Base-by-base conservation (phyloP, 805 yeast species). In the Saturnispora dispora region DNA sequence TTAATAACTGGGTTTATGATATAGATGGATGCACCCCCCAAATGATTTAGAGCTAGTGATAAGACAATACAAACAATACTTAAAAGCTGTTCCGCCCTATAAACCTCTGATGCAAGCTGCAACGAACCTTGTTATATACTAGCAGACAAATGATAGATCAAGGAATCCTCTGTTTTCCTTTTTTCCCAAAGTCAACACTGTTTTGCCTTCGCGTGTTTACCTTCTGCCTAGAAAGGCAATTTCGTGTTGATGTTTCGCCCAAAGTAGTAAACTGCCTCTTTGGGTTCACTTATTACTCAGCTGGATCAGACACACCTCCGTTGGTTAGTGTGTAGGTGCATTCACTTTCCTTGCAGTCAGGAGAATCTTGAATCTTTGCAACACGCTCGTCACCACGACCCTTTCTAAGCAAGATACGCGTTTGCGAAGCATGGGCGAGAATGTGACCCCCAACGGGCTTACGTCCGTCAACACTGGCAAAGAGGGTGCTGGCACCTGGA, bases 401-500 rank as follows among this genome's bases (percentile, higher is more conserved):
- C 63, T 85, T 85, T 58, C 87, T 60, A 56, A 85, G 73, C 20
- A 84, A 69, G 36, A 85, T 76, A 65, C 93, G 72, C 0, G 93
- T 85, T 10, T 89, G 88, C 15, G 88, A 82, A 5, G 88, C 85
- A 68, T 84, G 90, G 1, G 89, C 91, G 57, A 85, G 71, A 53
- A 85, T 85, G 63, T 85, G 89, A 1, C 93, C 93, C 22, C 93
- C 91, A 56, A 85, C 82, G 54, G 93, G 91, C 64, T 85, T 85
- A 59, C 88, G 78, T 6, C 91, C 90, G 66, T 85, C 91, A 8
- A 88, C 89, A 48, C 86, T 76, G 30, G 84, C 88, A 77, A 85
- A 85, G 22, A 82, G 69, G 0, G 89, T 83, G 57, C 83, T 78
- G 1, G 91, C 93, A 54, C 89, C 91, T 5, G 89, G 91, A 63